Base-by-base conservation (phyloP, 306 rosid genomes). In the Acmispon strigosus region DNA sequence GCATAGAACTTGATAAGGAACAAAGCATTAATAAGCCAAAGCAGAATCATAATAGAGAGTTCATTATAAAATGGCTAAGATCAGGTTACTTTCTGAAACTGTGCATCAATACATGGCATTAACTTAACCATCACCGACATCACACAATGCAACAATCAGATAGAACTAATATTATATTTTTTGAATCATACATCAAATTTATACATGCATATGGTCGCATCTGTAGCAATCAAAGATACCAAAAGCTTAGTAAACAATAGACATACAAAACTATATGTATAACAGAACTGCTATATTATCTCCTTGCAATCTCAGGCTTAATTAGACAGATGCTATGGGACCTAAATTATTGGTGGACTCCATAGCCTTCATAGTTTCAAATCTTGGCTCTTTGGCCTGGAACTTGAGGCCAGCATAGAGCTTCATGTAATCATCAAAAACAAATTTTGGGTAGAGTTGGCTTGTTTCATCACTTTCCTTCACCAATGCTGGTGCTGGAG, bases 361-460 rank as follows among this genome's bases (percentile, higher is more conserved):
- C 87, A 74, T 34, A 71, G 87, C 83, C 81, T 91, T 92, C 90
- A 92, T 86, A 73, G 85, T 90, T 83, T 92, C 88, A 66, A 92
- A 92, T 52, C 97, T 92, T 29, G 94, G 96, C 56, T 92, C 96
- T 61, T 92, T 92, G 17, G 85, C 94, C 62, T 92, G 84, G 61
- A 89, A 92, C 73, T 92, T 92, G 7, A 84, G 67, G 4, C 92
- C 96, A 19, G 85, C 58, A 34, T 92, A 89, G 54, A 92, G 84
- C 83, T 92, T 87, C 97, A 92, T 89, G 84, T 89, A 89, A 70
- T 92, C 97, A 24, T 92, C 94, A 71, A 92, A 92, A 74, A 92
- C 87, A 54, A 92, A 92, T 39, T 89, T 92, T 0, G 98, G 98
- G 71, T 92, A 92, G 8, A 80, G 37, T 36, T 80, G 73, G 34